Base-by-base conservation (phyloP, 2,329 filamentous ascomycete genomes). In the Didymellaceae sp. region DNA sequence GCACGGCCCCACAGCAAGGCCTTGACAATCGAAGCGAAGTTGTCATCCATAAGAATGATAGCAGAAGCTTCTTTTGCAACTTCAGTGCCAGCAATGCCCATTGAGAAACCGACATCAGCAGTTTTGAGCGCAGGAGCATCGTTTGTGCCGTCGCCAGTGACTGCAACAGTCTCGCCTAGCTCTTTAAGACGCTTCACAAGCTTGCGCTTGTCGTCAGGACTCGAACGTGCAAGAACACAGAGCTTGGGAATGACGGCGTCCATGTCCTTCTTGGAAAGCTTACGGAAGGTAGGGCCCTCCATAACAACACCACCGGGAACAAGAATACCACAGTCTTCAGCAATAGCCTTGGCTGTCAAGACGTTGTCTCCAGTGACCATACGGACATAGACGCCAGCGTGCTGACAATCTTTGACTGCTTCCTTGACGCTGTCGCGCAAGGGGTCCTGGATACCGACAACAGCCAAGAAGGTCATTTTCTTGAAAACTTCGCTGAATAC, bases 321-420 rank as follows among this genome's bases (percentile, higher is more conserved):
- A 47, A 89, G 80, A 52, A 93, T 92, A 31, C 89, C 88, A 68
- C 89, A 91, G 62, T 92, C 89, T 59, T 81, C 82, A 16, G 89
- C 89, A 62, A 93, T 93, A 17, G 89, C 87, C 68, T 88, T 84
- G 1, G 89, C 89, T 6, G 89, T 93, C 52, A 89, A 76, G 59
- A 88, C 85, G 74, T 93, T 92, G 75, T 93, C 89, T 57, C 89
- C 89, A 4, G 89, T 93, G 2, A 93, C 89, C 89, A 93, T 93
- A 65, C 89, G 87, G 14, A 92, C 88, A 54, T 87, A 82, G 9
- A 93, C 89, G 52, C 89, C 89, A 4, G 89, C 89, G 47, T 82
- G 80, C 67, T 92, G 88, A 66, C 89, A 92, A 50, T 86, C 80
- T 52, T 77, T 78, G 21, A 93, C 89, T 9, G 89, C 88, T 42